Evolutionary conservation across 768 basidiomycete genomes (phyloP), one percentile per base, ranked within the genome.

Genomic region (Mycena floridula): DNA sequence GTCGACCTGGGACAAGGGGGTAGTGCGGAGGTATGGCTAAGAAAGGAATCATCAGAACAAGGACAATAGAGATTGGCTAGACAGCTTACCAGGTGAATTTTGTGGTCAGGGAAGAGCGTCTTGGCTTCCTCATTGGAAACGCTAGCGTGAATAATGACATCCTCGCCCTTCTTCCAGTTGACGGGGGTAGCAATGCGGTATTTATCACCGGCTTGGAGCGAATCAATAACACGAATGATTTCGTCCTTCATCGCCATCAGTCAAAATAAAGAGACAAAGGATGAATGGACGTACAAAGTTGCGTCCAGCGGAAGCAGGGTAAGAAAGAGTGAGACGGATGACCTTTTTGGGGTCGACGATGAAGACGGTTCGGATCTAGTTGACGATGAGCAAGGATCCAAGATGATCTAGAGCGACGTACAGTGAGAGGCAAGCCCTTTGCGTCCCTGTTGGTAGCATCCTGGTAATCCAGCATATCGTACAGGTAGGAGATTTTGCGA

Each of bases 401-500:
- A 25, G 20, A 15, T 25, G 26, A 9, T 13, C 26, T 37, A 18
- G 15, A 45, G 47, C 44, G 41, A 52, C 67, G 50, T 51, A 83
- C 91, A 39, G 96, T 99, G 74, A 97, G 92, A 18, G 96, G 96
- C 36, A 97, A 75, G 38, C 93, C 90, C 64, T 89, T 90, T 27
- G 67, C 69, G 61, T 89, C 87, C 27, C 78, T 74, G 68, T 91
- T 99, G 44, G 92, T 94, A 35, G 84, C 77, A 66, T 99, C 96
- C 65, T 93, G 89, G 59, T 87, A 77, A 63, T 98, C 96, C 46
- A 98, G 75, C 95, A 97, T 97, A 60, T 96, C 94, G 59, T 96
- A 95, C 45, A 90, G 67, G 32, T 77, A 79, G 7, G 91, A 85
- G 38, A 97, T 76, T 59, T 77, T 85, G 63, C 95, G 77, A 59